Conservation (phyloP, 768 basidiomycete species). For the Pluteus cervinus region DNA sequence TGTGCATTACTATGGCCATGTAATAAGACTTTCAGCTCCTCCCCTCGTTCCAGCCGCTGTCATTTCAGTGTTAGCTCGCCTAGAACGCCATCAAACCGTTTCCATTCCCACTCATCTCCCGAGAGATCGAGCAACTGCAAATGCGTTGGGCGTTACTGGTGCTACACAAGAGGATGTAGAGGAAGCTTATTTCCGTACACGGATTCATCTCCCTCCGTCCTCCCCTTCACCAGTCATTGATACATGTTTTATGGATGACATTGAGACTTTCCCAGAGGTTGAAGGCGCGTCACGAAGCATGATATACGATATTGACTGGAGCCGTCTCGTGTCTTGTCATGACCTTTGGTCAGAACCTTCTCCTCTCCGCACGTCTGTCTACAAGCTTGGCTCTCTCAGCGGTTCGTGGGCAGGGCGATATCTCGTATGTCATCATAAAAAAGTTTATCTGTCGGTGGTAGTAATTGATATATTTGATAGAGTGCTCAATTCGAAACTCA, state of each 20-base stretch:
- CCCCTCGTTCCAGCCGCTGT: constrained; percentile 8
- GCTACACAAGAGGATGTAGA: constrained; percentile 35
- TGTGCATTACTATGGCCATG: constrained; percentile 27
- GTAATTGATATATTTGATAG: constrained; percentile 2
- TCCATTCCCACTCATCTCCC: constrained; percentile 21
- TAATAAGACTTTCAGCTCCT: background rate
- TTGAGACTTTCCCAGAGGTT: constrained; percentile 11
- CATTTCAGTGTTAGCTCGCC: too few relatives aligned
- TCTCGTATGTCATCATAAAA: constrained; percentile 25
- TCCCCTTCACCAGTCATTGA: constrained; percentile 8
- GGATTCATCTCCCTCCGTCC: constrained; percentile 23
- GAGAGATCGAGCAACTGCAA: constrained; percentile 28
- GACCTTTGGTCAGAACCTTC: constrained; percentile 27
- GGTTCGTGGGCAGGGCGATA: constrained; percentile 45
- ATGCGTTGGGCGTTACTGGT: constrained; percentile 17
- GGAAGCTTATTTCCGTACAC: constrained; percentile 31
- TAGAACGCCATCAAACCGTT: constrained; percentile 14
- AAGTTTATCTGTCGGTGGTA: constrained; percentile 1
- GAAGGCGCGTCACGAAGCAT: constrained; percentile 13
- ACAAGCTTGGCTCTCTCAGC: constrained; percentile 33
- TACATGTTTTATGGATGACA: constrained; percentile 6
- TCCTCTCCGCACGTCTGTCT: constrained; percentile 36
- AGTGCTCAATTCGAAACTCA: constrained; percentile 15
- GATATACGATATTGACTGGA: constrained; percentile 42
- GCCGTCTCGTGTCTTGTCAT: constrained; percentile 36